phyloP scores from a whole-genome alignment of 1,284 basidiomycete species.

The Pseudozyma tsukubaensis region DNA sequence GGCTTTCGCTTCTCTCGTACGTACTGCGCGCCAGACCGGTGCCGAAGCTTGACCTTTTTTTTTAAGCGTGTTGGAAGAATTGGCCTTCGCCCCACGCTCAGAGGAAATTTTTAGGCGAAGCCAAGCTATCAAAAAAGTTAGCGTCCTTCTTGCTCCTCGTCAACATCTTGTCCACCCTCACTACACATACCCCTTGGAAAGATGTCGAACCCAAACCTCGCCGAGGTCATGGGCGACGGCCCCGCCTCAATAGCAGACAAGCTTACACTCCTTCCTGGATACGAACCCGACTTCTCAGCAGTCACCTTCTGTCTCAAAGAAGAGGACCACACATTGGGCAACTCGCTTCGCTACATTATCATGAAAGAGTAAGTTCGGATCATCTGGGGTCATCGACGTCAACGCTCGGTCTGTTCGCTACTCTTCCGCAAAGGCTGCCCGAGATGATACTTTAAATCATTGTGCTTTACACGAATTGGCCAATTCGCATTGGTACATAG shows the following conservation, averaged over 20 bases:
- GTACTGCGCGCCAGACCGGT: not conserved
- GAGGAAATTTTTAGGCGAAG: conserved; percentile 22
- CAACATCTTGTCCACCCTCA: not conserved
- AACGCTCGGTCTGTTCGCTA: not conserved
- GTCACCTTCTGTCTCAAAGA: conserved; percentile 92
- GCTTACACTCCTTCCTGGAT: conserved; percentile 73
- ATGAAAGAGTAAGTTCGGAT: conserved; percentile 89
- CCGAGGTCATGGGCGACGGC: conserved; percentile 52
- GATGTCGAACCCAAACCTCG: conserved; percentile 53
- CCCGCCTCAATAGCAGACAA: conserved; percentile 48
- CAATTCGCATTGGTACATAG: conserved; percentile 48
- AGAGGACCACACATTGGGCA: conserved; percentile 95
- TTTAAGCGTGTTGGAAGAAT: conserved; percentile 2
- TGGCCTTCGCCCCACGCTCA: conserved; percentile 24
- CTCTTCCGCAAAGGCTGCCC: conserved; percentile 12
- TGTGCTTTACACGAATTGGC: conserved; percentile 53
- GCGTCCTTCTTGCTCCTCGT: not conserved
- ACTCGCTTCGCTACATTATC: conserved; percentile 93
- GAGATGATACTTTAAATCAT: conserved; percentile 52
- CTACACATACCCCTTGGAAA: conserved; percentile 2
- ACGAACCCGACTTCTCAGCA: conserved; percentile 83
- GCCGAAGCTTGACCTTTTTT: too few species aligned
- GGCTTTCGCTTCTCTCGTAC: not conserved
- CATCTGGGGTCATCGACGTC: not conserved
- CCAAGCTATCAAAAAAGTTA: conserved; percentile 1